Base-by-base conservation (phyloP, 2,329 filamentous ascomycete genomes). In the Trichoderma afroharzianum region DNA sequence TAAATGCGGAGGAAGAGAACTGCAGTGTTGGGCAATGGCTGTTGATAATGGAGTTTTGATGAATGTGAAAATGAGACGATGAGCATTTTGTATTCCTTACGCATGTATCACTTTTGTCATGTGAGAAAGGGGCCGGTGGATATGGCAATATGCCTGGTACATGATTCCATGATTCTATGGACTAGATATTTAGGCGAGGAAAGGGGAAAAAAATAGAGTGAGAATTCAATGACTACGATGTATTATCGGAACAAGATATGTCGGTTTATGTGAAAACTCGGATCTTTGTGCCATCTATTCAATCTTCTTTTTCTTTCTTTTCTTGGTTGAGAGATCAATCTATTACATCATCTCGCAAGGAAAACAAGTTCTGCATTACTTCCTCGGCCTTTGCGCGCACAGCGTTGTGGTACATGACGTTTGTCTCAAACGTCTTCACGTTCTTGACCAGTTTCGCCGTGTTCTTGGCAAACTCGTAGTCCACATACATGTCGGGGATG, bases 401-500 rank as follows among this genome's bases (percentile, higher is more conserved):
- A 0, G 92, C 95, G 78, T 96, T 92, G 81, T 98, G 95, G 78
- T 96, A 96, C 86, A 97, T 88, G 28, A 87, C 85, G 79, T 97
- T 98, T 50, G 94, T 97, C 78, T 96, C 89, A 76, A 92, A 96
- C 53, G 93, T 90, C 83, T 93, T 94, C 78, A 89, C 91, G 1
- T 90, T 91, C 79, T 88, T 91, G 79, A 98, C 92, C 77, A 90
- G 88, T 53, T 83, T 83, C 11, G 93, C 93, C 18, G 94, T 97
- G 76, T 92, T 89, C 76, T 88, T 86, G 9, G 93, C 92, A 69
- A 94, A 83, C 7, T 89, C 88, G 75, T 88, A 92, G 77, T 97
- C 92, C 33, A 98, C 95, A 77, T 97, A 98, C 93, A 98, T 96
- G 79, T 97, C 94, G 74, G 97, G 92, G 5, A 93, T 80, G 76